A percentile compares a stretch with the other conserved stretches of the same genome.
phyloP scores from a whole-genome alignment of 805 yeast species.

The Cyberlindnera saturnus region DNA sequence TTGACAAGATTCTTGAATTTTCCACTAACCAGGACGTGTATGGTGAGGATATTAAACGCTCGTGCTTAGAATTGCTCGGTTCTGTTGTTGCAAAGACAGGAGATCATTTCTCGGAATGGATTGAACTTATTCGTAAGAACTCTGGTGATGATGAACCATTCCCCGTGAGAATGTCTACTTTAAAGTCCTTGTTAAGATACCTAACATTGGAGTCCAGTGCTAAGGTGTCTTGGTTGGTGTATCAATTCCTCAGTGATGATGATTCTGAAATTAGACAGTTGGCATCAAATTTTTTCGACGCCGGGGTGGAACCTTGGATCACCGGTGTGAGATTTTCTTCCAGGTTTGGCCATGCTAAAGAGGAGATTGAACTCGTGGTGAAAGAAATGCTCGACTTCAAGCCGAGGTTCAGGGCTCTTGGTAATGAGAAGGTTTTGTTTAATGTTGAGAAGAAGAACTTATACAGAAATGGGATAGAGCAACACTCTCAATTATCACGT shows the following conservation, averaged over 20 bases:
- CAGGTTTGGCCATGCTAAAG: constrained; percentile 5
- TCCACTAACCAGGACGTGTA: constrained; percentile 24
- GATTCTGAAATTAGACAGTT: constrained; percentile 50
- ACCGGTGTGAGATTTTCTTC: constrained; percentile 24
- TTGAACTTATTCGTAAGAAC: constrained; percentile 8
- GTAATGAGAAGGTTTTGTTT: constrained; percentile 42
- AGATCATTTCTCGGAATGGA: constrained; percentile 25
- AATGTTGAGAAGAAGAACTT: constrained; percentile 63
- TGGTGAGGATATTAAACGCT: constrained; percentile 42
- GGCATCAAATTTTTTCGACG: constrained; percentile 38
- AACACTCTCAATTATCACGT: constrained; percentile 15
- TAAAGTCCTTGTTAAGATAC: constrained; percentile 34
- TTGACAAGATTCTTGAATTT: constrained; percentile 26
- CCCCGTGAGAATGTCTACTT: constrained; percentile 39
- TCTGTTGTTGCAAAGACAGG: constrained; percentile 25
- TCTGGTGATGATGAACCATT: constrained; percentile 38
- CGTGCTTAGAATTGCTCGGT: constrained; percentile 49
- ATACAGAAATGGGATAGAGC: constrained; percentile 45
- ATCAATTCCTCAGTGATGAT: constrained; percentile 52
- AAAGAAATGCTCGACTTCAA: constrained; percentile 9
- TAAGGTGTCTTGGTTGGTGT: constrained; percentile 25
- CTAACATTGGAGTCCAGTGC: constrained; percentile 8
- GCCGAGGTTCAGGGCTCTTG: constrained; percentile 14
- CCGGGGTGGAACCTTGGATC: constrained; percentile 28
- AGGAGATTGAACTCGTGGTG: constrained; percentile 9